phyloP scores from a whole-genome alignment of 768 basidiomycete genomes.

The Mycena epipterygia region DNA sequence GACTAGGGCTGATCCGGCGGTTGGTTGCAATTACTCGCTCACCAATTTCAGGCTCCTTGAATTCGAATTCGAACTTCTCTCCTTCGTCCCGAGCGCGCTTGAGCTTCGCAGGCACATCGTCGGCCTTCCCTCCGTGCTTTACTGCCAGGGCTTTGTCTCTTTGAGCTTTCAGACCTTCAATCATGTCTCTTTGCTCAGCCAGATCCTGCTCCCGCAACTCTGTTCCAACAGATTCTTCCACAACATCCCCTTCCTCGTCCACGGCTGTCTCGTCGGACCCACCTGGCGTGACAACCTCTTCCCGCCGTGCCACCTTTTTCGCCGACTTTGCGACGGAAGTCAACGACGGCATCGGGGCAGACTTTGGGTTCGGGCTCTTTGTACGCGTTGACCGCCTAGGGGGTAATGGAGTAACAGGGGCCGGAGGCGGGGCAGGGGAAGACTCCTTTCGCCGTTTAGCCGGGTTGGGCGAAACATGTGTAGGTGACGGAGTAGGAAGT shows the following conservation, averaged over 20 bases:
- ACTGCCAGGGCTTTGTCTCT: conserved; percentile 55
- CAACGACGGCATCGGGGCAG: conserved; percentile 48
- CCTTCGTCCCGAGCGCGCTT: conserved; percentile 72
- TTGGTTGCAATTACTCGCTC: conserved; percentile 71
- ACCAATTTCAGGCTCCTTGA: conserved; percentile 76
- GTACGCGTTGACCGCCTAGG: conserved; percentile 56
- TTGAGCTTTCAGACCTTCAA: conserved; percentile 78
- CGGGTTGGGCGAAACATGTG: conserved; percentile 55
- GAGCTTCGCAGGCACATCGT: conserved; percentile 44
- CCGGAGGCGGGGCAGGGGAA: conserved; percentile 59
- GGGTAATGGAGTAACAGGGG: conserved; percentile 59
- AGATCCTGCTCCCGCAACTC: conserved; percentile 80
- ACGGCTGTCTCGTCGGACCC: conserved; percentile 76
- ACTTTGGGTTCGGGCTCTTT: conserved; percentile 57
- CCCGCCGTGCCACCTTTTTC: conserved; percentile 47
- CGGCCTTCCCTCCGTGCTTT: conserved; percentile 41
- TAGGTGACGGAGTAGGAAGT: conserved; percentile 60
- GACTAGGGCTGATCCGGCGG: conserved; percentile 73
- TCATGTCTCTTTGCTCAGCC: conserved; percentile 82
- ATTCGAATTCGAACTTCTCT: conserved; percentile 68
- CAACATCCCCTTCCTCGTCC: conserved; percentile 72
- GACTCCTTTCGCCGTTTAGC: conserved; percentile 78
- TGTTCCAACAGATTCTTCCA: conserved; percentile 70
- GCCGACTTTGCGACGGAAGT: conserved; percentile 53
- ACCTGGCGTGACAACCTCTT: conserved; percentile 54